These are phyloP conservation scores for Diutina rugosa DNA, from an alignment of 1,139 yeast genomes.

Conservation along the genomic window DNA sequence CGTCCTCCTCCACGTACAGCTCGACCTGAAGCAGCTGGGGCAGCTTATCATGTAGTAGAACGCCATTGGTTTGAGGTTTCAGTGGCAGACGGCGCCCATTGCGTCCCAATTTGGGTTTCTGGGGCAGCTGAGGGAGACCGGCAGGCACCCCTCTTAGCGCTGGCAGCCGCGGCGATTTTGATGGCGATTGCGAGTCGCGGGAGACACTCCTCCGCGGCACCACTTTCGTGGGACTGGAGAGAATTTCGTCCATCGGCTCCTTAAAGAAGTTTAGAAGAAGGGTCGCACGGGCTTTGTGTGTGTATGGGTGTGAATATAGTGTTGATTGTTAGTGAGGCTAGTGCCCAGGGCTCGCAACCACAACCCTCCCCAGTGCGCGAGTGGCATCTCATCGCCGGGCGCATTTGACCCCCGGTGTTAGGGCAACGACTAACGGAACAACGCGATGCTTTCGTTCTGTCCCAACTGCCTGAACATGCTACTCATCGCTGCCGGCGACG, in stretches of 20 bases:
- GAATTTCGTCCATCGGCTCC: not conserved
- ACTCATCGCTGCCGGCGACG: slow-evolving; percentile 32
- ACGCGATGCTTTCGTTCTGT: slow-evolving; percentile 74
- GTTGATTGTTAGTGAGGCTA: too few relatives aligned
- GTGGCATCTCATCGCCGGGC: not conserved
- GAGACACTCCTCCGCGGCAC: not conserved
- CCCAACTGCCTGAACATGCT: slow-evolving; percentile 91
- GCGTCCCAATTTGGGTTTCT: not conserved
- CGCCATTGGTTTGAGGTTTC: not conserved
- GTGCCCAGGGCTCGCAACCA: not conserved
- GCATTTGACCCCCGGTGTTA: not conserved
- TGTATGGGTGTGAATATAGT: too few relatives aligned
- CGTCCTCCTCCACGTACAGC: not conserved
- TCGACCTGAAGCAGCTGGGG: not conserved
- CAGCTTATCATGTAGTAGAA: too few relatives aligned
- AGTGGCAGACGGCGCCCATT: not conserved
- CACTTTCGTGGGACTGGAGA: not conserved
- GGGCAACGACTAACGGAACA: not conserved
- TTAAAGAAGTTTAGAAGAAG: too few relatives aligned
- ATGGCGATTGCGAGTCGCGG: not conserved
- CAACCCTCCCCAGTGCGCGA: not conserved
- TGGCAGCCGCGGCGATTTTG: not conserved
- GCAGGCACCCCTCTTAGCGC: not conserved
- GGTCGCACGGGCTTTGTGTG: too few relatives aligned
- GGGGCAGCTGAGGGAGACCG: not conserved